Evolutionary conservation across 345 rosid species (phyloP), one percentile per base, ranked within the genome.

Genomic region (Aurinia saxatilis): DNA sequence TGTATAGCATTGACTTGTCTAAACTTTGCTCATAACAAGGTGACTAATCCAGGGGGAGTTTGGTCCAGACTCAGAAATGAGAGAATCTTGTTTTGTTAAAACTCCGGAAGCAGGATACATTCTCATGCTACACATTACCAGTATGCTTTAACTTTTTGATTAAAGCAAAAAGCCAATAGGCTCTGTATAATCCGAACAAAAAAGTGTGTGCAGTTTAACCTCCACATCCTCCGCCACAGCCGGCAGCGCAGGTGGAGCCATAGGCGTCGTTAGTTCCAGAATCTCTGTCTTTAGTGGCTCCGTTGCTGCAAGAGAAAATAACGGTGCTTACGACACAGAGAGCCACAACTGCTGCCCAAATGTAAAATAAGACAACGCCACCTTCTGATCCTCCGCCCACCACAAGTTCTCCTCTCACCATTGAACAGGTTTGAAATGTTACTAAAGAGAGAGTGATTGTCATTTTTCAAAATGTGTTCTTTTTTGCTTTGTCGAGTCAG

Each of bases 161-260:
- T n/a, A 29, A 40, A 17, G 31, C 60, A 63, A 51, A 16, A 51
- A 40, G 18, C 33, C 13, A 16, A 42, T 3, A 40, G 27, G 10
- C 3, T 31, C 36, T 49, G 13, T 10, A 49, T 54, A 49, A 23
- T 18, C 3, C 19, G 16, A 36, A 25, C 38, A 27, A 49, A 16
- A 47, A 16, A 31, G 0, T 10, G 29, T 29, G 7, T 19, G n/a
- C 15, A 15, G 8, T 44, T 75, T 58, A 81, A 5, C 71, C 84
- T 14, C 90, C 86, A 57, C 85, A 84, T 35, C 53, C 84, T 2
- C 71, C 79, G 0, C 87, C 85, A 11, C 90, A 82, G 0, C 65
- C 85, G 8, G 76, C 76, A 0, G 50, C 71, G 8, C 86, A 81
- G 3, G 73, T 3, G 6, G 80, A 67, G 18, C 61, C 78, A 17